Base-by-base conservation (phyloP, 2,329 filamentous ascomycete species). In the Neoscytalidium dimidiatum region DNA sequence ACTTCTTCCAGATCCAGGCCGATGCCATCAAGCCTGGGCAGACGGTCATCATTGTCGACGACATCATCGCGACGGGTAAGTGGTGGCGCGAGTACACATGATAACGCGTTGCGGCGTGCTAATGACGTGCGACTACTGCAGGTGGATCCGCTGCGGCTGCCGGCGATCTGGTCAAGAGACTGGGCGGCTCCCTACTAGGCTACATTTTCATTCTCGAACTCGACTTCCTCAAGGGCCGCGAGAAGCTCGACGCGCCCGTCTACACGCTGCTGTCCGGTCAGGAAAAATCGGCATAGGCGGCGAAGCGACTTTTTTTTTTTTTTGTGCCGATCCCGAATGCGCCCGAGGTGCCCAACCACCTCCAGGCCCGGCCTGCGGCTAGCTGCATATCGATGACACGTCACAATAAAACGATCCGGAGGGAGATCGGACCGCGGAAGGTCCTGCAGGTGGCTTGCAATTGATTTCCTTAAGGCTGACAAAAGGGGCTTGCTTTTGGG, bases 51-150 rank as follows among this genome's bases (percentile, higher is more conserved):
- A 86, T 99, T 69, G 93, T 99, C 33, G 95, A 99, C 79, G 95
- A 99, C 78, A 96, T 99, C 75, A 98, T 99, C 82, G 95, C 95
- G 65, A 99, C 95, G 69, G 94, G 94, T 97, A 84, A 78, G 90
- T 81, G 65, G 43, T 56, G 51, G 57, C 44, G 17, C 19, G 51
- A 13, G 21, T 35, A 33, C 19, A 21, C 26, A 33, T 26, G 13
- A 53, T 51, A 46, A 58, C 52, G 52, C 43, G 43, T 57, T 29
- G 26, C 19, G 21, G 41, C 23, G 26, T 56, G 38, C 61, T 56
- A 48, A 56, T 35, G 58, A 67, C 57, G 28, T 57, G 26, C 28
- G 7, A 57, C 38, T 41, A 57, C 38, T 41, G 14, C 69, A 97
- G 94, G 94, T 80, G 95, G 95, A 72, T 97, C 93, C 69, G 95